Base-by-base conservation (phyloP, 345 rosid species). In the Murraya koenigii region DNA sequence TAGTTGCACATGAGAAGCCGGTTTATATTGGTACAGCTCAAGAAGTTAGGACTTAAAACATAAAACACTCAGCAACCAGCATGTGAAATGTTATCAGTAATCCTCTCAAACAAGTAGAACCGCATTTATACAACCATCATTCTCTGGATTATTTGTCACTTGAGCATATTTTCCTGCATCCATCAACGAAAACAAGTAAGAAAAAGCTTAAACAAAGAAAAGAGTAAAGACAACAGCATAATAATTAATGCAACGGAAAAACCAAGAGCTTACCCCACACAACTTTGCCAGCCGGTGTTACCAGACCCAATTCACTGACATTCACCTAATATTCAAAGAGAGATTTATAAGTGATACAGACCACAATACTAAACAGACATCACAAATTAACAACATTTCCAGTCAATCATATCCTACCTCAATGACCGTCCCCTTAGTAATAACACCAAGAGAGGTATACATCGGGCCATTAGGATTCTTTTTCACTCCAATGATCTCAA, bases 401-500 rank as follows among this genome's bases (percentile, higher is more conserved):
- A 19, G 33, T 7, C 76, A 10, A 32, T 26, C 10, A 30, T 35
- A 54, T 23, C 61, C 75, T 83, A 92, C 98, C 97, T 96, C 97
- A 7, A 94, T 86, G 86, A 96, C 88, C 25, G 94, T 94, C 80
- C 97, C 98, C 78, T 87, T 94, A n/a, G 98, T 94, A 77, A 94
- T 82, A 76, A 94, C 99, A 77, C 96, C 98, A 19, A 93, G 94
- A 66, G 97, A 91, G 3, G 97, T 92, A 77, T 92, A 94, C 90
- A 92, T 94, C n/a, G 93, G 93, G 30, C 97, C 98, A 44, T 94
- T 94, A 6, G 97, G 99, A 77, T 94, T 94, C 79, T 96, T 96
- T 92, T 96, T 92, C 47, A 94, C 84, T 22, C 90, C 98, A 6
- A 91, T 92, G 80, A 94, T 92, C 70, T 92, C 97, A 13, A 94